Evolutionary conservation across 805 yeast species (phyloP), one percentile per base, ranked within the genome.

Genomic region (Wickerhamomyces mucosus): DNA sequence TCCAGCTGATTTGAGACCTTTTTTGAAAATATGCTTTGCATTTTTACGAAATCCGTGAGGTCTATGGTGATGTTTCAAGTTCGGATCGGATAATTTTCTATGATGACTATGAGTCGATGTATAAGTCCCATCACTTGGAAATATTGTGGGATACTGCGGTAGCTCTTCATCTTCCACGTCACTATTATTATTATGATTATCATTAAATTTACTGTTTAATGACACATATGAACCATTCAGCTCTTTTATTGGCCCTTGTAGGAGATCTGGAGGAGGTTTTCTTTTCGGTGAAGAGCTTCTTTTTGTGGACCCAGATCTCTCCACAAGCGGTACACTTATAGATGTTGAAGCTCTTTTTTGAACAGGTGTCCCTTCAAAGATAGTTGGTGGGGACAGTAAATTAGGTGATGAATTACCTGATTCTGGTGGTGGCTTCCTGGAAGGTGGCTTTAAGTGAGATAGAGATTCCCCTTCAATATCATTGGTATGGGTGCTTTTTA

Each of bases 211-310:
- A 17, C 27, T 10, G 15, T 29, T 34, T n/a, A 24, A 31, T 1
- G 14, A 20, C 15, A 13, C 26, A 4, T 10, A 13, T n/a, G 32
- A 26, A 15, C 27, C 35, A 3, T 20, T 8, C 8, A 15, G 5
- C 15, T 35, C 42, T 14, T 46, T 40, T 2, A 51, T 51, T 13
- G 51, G 30, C 5, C 8, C 26, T 7, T 3, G 25, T 18, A n/a
- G 50, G 50, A 0, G 50, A 37, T 3, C 27, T 18, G 51, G 53
- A 15, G 53, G 53, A 16, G 53, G 48, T 25, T 48, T 48, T 19
- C 52, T 34, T 7, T 16, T 15, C 19, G 36, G 38, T 5, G 26
- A 23, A 13, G 7, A 7, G 10, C 16, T 23, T 23, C 26, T 23
- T 11, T 23, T 23, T 11, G 15, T 4, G 7, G 26, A 13, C 7